Percentiles rank a stretch among this genome's conserved stretches.
These are phyloP conservation scores for Colletotrichum cereale DNA, from an alignment of 2,329 filamentous ascomycete genomes.

Conservation along the genomic window DNA sequence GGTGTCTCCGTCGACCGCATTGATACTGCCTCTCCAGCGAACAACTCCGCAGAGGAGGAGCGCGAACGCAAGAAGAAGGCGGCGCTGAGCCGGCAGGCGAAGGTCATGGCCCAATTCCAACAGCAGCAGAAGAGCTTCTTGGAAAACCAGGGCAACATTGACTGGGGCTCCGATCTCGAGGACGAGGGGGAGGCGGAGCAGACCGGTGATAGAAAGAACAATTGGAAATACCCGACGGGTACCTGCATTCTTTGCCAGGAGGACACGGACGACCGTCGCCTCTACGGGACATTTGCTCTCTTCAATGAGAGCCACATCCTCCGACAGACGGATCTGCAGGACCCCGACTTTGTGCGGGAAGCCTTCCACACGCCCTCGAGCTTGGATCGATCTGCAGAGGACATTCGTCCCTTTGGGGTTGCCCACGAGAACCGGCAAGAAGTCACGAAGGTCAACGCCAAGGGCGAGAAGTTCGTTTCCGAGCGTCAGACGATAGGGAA, in stretches of 20 bases:
- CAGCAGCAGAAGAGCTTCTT: conserved; percentile 97
- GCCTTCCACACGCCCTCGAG: conserved; percentile 81
- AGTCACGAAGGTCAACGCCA: conserved; percentile 80
- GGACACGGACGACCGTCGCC: conserved; percentile 86
- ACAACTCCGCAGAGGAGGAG: conserved; percentile 76
- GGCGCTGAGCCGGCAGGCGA: conserved; percentile 88
- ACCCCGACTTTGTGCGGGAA: conserved; percentile 87
- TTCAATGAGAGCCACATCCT: conserved; percentile 88
- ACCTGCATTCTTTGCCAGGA: conserved; percentile 98
- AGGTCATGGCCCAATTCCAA: conserved; percentile 98
- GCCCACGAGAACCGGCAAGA: conserved; percentile 85
- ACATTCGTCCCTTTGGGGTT: conserved; percentile 89
- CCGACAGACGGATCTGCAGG: conserved; percentile 85
- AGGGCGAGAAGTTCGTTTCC: conserved; percentile 77
- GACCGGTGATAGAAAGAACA: conserved; percentile 76
- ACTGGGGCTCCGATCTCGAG: conserved; percentile 87
- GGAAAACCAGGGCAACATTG: conserved; percentile 85
- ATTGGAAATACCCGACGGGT: conserved; percentile 91
- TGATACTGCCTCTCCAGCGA: conserved; percentile 85
- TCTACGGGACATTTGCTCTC: conserved; percentile 95
- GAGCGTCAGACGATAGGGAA: conserved; percentile 89
- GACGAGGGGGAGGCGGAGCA: conserved; percentile 78
- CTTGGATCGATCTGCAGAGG: conserved; percentile 87
- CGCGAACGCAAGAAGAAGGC: conserved; percentile 90
- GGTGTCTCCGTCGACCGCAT: conserved; percentile 82